Percentiles rank a stretch among this genome's conserved stretches.
These are phyloP conservation scores for Aspergillus taichungensis DNA, from an alignment of 495 filamentous ascomycete species.

Conservation along the genomic window DNA sequence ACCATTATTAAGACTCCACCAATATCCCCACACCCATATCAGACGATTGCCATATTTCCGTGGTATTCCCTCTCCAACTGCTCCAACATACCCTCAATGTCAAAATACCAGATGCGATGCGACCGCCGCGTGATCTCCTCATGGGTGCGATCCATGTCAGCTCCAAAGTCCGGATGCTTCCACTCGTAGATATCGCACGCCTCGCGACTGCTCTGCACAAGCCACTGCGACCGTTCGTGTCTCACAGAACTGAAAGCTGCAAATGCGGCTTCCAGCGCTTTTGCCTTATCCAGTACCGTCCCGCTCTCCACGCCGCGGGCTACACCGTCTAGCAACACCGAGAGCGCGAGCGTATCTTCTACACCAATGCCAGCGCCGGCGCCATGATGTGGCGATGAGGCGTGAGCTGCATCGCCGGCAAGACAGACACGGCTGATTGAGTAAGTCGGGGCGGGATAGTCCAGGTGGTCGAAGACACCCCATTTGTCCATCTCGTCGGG, in stretches of 20 bases:
- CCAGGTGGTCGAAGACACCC: slow-evolving; percentile 45
- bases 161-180: slow-evolving; percentile 7
- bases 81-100: slow-evolving; percentile 22
- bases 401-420: slow-evolving; percentile 43
- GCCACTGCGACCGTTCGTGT: slow-evolving; percentile 19
- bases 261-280: slow-evolving; percentile 11
- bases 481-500: slow-evolving; percentile 42
- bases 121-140: slow-evolving; percentile 19
- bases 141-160: slow-evolving; percentile 12
- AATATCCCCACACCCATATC: no score
- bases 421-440: slow-evolving; percentile 30
- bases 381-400: slow-evolving; percentile 38
- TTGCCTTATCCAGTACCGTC: background rate
- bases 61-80: slow-evolving; percentile 6
- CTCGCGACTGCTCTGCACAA: slow-evolving; percentile 21
- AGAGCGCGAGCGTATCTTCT: slow-evolving; percentile 40
- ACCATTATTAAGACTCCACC: no score
- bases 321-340: slow-evolving; percentile 18
- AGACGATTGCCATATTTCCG: no score
- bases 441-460: slow-evolving; percentile 35
- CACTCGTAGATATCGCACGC: slow-evolving; percentile 22
- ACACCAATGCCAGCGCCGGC: slow-evolving; percentile 48
- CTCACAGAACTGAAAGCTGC: slow-evolving; percentile 10
- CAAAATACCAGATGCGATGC: slow-evolving; percentile 26
- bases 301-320: background rate